Percentiles rank a stretch among this genome's conserved stretches.
These are phyloP conservation scores for Leccinum solheimii DNA, from an alignment of 1,284 basidiomycete species.

Conservation along the genomic window DNA sequence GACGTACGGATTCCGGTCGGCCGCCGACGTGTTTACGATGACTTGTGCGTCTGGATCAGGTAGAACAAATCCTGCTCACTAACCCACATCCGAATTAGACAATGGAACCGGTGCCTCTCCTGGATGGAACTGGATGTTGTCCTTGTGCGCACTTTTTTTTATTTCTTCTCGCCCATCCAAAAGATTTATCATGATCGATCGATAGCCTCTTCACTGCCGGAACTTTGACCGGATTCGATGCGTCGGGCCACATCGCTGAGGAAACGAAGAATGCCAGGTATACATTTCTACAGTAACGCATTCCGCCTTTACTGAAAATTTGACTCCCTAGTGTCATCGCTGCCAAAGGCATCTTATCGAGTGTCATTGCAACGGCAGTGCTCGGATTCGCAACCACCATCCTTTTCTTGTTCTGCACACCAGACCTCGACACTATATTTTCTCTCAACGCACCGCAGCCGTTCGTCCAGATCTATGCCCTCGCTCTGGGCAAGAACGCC, in stretches of 20 bases:
- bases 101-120: conserved; percentile 84
- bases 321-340: conserved; percentile 58
- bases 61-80: neutral
- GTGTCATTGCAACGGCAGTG: conserved; percentile 72
- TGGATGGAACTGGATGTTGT: conserved; percentile 86
- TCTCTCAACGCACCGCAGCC: conserved; percentile 79
- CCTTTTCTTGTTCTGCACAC: conserved; percentile 84
- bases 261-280: conserved; percentile 86
- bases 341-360: conserved; percentile 75
- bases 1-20: conserved; percentile 80
- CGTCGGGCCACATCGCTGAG: conserved; percentile 85
- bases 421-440: conserved; percentile 73
- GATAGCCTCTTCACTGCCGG: conserved; percentile 78
- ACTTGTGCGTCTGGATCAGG: conserved; percentile 57
- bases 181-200: conserved; percentile 10
- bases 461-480: conserved; percentile 80
- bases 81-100: conserved; percentile 44
- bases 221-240: conserved; percentile 84
- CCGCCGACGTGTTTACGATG: conserved; percentile 77
- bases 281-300: neutral
- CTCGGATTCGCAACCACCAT: conserved; percentile 76
- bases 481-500: conserved; percentile 75
- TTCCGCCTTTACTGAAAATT: neutral
- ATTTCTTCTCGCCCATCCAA: neutral
- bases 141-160: conserved; percentile 51